Percentiles rank a stretch among this genome's conserved stretches.
These are phyloP conservation scores for Leishmania gerbilli DNA, from an alignment of 208 protist genomes.

Conservation along the genomic window DNA sequence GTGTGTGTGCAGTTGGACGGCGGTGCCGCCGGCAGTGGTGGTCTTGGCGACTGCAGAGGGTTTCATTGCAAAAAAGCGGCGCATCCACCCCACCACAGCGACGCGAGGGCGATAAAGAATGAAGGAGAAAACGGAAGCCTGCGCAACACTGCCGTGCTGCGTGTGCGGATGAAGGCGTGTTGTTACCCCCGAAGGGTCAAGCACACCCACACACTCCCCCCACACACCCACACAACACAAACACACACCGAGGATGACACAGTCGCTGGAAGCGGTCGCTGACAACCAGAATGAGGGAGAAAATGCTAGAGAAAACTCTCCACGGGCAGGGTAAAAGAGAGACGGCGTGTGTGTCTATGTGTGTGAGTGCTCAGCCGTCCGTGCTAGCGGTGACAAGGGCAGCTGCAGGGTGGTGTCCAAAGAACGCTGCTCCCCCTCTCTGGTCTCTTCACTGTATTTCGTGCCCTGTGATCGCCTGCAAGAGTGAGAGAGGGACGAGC, in stretches of 20 bases:
- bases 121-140: not conserved
- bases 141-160: not conserved
- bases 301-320: not conserved
- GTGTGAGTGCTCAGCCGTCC: not conserved
- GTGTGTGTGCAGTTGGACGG: slow-evolving; percentile 25
- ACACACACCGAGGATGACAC: not conserved
- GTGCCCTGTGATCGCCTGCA: not conserved
- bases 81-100: slow-evolving; percentile 25
- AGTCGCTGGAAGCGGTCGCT: not conserved
- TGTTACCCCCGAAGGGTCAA: not conserved
- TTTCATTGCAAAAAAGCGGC: slow-evolving; percentile 32
- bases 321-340: not conserved
- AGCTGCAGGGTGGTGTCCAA: not conserved
- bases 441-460: not conserved
- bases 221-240: not conserved
- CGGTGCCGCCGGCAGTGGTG: slow-evolving; percentile 1
- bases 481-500: not conserved
- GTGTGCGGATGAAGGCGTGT: not conserved
- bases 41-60: slow-evolving; percentile 15
- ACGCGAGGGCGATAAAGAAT: not conserved
- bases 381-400: not conserved
- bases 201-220: not conserved
- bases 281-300: not conserved
- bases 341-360: not conserved
- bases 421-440: not conserved